A percentile compares a stretch with the other conserved stretches of the same genome.
phyloP scores from a whole-genome alignment of 179 eudicot species.

The Silene noctiflora region DNA sequence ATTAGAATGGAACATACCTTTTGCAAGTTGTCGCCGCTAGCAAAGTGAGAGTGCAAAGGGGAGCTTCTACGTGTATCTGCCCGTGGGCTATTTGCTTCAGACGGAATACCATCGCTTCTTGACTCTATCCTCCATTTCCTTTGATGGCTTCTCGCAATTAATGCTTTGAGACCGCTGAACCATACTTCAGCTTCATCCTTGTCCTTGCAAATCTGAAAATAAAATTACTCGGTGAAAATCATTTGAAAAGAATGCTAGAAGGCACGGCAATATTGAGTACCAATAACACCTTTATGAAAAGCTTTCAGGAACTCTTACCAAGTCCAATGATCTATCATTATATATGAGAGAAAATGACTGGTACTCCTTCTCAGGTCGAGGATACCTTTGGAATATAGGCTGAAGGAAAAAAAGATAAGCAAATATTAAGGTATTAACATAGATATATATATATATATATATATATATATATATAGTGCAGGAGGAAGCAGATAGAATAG shows the following conservation, averaged over 20 bases:
- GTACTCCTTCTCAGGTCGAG: slow-evolving; percentile 97
- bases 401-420: slow-evolving; percentile 28
- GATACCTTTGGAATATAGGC: slow-evolving; percentile 97
- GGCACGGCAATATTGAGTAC: slow-evolving; percentile 9
- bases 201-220: slow-evolving; percentile 84
- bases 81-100: slow-evolving; percentile 97
- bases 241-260: slow-evolving; percentile 1
- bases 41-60: slow-evolving; percentile 86
- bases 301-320: slow-evolving; percentile 48
- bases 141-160: slow-evolving; percentile 85
- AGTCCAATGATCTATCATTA: slow-evolving; percentile 85
- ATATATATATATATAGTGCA: background rate
- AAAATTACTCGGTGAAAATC: slow-evolving; percentile 17
- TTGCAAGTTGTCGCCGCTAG: slow-evolving; percentile 60
- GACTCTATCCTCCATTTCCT: slow-evolving; percentile 94
- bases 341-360: slow-evolving; percentile 95
- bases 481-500: slow-evolving; percentile 7
- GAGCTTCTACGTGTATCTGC: slow-evolving; percentile 86
- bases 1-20: slow-evolving; percentile 44
- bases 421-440: background rate
- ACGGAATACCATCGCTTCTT: slow-evolving; percentile 90
- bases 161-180: slow-evolving; percentile 96
- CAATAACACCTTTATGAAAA: background rate
- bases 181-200: slow-evolving; percentile 99
- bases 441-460: background rate